These are phyloP conservation scores for Taphrina communis DNA, from an alignment of 1,139 yeast species.

Conservation along the genomic window DNA sequence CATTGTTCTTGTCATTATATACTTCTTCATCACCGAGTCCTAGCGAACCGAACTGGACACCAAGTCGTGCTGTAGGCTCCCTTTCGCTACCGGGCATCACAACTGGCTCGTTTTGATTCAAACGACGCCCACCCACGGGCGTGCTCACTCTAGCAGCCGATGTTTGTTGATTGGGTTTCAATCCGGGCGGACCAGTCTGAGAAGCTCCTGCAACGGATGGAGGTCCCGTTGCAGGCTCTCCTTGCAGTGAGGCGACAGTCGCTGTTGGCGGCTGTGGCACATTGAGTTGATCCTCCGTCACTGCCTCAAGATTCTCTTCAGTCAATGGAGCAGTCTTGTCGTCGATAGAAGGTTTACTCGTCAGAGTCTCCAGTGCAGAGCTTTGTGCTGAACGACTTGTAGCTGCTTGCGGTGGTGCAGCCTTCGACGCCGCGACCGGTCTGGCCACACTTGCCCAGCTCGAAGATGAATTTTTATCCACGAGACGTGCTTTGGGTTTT, in stretches of 20 bases:
- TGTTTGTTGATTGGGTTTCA: slow-evolving; percentile 7
- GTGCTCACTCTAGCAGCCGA: slow-evolving; percentile 29
- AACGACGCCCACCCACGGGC: slow-evolving; percentile 33
- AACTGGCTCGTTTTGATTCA: slow-evolving; percentile 37
- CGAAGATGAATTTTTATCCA: slow-evolving; percentile 35
- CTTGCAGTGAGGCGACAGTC: slow-evolving; percentile 35
- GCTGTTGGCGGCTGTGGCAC: slow-evolving; percentile 37
- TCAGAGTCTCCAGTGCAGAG: neutral
- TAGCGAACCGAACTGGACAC: slow-evolving; percentile 36
- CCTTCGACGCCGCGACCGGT: slow-evolving; percentile 15
- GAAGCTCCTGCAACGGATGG: slow-evolving; percentile 30
- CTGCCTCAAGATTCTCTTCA: slow-evolving; percentile 37
- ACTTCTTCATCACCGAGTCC: slow-evolving; percentile 31
- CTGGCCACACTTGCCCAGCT: slow-evolving; percentile 40
- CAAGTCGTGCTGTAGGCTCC: slow-evolving; percentile 22
- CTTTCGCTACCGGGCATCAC: slow-evolving; percentile 38
- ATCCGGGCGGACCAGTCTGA: slow-evolving; percentile 30
- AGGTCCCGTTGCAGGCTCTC: slow-evolving; percentile 37
- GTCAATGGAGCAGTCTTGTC: slow-evolving; percentile 29
- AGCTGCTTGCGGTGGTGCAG: neutral
- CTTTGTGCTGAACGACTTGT: neutral
- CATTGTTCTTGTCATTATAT: slow-evolving; percentile 17
- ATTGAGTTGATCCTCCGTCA: slow-evolving; percentile 26
- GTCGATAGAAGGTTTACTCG: neutral
- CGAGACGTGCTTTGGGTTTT: slow-evolving; percentile 35